phyloP scores from a whole-genome alignment of 176 grass and related monocot genomes.

The Ananas comosus region DNA sequence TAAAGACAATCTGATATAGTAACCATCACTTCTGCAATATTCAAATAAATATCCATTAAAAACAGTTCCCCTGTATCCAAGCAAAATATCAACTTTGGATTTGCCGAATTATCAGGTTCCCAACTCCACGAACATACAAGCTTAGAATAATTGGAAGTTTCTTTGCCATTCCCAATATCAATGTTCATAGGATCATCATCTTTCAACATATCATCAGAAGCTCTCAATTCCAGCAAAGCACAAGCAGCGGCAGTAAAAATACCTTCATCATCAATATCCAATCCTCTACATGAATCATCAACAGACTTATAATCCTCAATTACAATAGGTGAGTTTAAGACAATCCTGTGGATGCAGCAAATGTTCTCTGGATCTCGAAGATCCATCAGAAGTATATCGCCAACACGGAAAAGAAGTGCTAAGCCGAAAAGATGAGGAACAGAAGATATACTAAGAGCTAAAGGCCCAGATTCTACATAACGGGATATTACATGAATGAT shows the following conservation, averaged over 20 bases:
- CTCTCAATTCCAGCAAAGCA: slow-evolving; percentile 87
- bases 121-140: slow-evolving; percentile 88
- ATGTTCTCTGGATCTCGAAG: slow-evolving; percentile 65
- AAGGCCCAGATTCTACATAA: slow-evolving; percentile 57
- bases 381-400: slow-evolving; percentile 85
- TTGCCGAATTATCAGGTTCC: slow-evolving; percentile 53
- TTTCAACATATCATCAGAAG: slow-evolving; percentile 65
- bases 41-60: slow-evolving; percentile 66
- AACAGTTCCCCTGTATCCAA: slow-evolving; percentile 77
- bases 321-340: slow-evolving; percentile 31
- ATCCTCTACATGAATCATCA: slow-evolving; percentile 65
- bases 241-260: slow-evolving; percentile 77
- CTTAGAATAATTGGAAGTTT: slow-evolving; percentile 37
- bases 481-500: slow-evolving; percentile 48
- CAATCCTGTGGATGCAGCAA: slow-evolving; percentile 57
- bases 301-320: slow-evolving; percentile 50
- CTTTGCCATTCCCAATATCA: slow-evolving; percentile 54
- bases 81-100: slow-evolving; percentile 71
- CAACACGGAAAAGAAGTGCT: slow-evolving; percentile 76
- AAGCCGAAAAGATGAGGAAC: slow-evolving; percentile 82
- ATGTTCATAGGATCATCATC: slow-evolving; percentile 86
- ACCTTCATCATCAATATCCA: slow-evolving; percentile 60
- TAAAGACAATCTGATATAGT: slow-evolving; percentile 54
- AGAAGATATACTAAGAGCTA: slow-evolving; percentile 71
- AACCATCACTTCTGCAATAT: slow-evolving; percentile 48